Conservation (phyloP, 768 basidiomycete species). For the Tephrocybe sp. region DNA sequence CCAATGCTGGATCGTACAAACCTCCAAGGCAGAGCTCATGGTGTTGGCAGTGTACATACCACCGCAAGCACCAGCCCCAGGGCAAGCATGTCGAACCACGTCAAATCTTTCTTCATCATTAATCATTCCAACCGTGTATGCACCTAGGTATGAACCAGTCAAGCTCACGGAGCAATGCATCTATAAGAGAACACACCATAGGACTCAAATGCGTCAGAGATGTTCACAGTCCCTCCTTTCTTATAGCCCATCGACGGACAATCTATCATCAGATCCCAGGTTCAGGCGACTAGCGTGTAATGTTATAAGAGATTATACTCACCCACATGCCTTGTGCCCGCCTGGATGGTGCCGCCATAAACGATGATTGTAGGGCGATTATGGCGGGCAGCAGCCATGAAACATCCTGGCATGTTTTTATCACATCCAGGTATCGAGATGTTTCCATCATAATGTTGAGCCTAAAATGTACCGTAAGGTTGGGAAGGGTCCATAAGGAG, state of each 20-base stretch:
- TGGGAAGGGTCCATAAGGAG: background rate
- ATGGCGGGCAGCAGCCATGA: conserved; percentile 83
- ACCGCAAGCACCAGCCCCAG: conserved; percentile 81
- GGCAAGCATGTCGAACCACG: conserved; percentile 83
- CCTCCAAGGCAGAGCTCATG: conserved; percentile 82
- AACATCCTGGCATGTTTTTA: conserved; percentile 90
- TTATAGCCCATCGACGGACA: conserved; percentile 76
- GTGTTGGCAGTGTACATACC: conserved; percentile 93
- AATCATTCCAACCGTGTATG: conserved; percentile 74
- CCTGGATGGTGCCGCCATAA: conserved; percentile 83
- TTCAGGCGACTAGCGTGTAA: background rate
- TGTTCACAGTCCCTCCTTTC: conserved; percentile 82
- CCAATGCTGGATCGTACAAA: conserved; percentile 7
- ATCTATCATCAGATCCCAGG: conserved; percentile 33
- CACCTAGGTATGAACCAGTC: conserved; percentile 42
- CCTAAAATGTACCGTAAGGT: conserved; percentile 34
- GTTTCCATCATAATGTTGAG: conserved; percentile 87
- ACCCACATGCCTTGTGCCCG: conserved; percentile 70
- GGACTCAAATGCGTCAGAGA: conserved; percentile 82
- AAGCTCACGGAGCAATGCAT: background rate
- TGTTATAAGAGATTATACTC: conserved; percentile 24
- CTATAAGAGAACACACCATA: conserved; percentile 47
- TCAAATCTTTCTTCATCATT: conserved; percentile 79
- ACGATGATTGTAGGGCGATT: conserved; percentile 87
- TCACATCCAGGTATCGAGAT: conserved; percentile 88